Base-by-base conservation (phyloP, 345 rosid genomes). In the Odontarrhena argentea region DNA sequence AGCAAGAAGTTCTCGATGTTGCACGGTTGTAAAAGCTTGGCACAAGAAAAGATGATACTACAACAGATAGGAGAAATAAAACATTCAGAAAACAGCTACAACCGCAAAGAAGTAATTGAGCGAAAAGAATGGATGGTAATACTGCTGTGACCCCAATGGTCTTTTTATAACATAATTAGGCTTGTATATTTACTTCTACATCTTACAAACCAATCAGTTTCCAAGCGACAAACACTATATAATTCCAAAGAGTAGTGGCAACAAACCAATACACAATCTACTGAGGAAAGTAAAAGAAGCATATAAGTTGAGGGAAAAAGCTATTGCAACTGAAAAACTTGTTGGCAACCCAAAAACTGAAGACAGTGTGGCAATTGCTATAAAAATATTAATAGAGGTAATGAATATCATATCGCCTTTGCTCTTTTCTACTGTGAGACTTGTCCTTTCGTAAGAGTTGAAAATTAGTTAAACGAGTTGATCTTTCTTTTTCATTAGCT, bases 191-290 rank as follows among this genome's bases (percentile, higher is more conserved):
- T 14, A 65, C 59, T 37, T 52, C 14, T 22, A 3, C 25, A 25
- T 8, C 8, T 67, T 56, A 49, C 51, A 8, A 68, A 58, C 36
- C 9, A 26, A 58, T 38, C 58, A 68, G 59, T 59, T 68, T 10
- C 35, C 6, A 32, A 28, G 9, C 9, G 30, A 59, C 35, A 38
- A 6, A 14, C 50, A 38, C 40, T 49, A 58, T 1, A 49, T 1
- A 38, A 4, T 68, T 41, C 66, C 73, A 68, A 68, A 18, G 9
- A 28, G 49, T 13, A 57, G 49, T n/a, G 32, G 47, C 50, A 68
- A 12, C 34, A 57, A 59, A 57, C 7, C 7, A 26, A 42, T 68
- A 41, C 50, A 68, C 50, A 57, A 68, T 48, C 65, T 68, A 42
- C 11, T 68, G 34, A 68, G 65, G 50, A 40, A 4, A 11, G 3